Conservation (phyloP, 192 early-diverging fungal genomes). For the Glomus cerebriforme region DNA sequence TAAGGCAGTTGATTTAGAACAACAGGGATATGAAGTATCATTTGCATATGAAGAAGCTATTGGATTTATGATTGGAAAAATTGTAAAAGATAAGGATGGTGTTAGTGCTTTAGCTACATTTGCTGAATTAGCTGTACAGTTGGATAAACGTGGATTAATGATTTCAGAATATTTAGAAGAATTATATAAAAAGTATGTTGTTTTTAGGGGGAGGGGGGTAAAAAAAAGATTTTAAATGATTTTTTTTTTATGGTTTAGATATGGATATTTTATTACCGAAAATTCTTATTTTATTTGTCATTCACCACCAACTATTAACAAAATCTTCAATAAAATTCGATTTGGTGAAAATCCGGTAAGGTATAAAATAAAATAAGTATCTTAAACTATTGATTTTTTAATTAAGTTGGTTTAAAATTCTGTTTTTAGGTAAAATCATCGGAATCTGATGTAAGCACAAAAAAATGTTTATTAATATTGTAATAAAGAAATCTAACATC, state of each 20-base stretch:
- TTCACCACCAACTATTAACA: conserved; percentile 66
- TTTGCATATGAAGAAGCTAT: conserved; percentile 97
- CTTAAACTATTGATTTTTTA: too few species aligned
- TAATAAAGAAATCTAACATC: neutral
- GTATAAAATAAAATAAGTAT: neutral
- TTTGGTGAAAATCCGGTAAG: conserved; percentile 58
- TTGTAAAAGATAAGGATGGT: conserved; percentile 93
- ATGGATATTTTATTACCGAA: conserved; percentile 83
- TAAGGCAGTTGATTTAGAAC: conserved; percentile 66
- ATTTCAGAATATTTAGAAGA: conserved; percentile 71
- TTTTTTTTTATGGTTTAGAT: conserved; percentile 20
- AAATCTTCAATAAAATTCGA: conserved; percentile 82
- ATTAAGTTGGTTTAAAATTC: neutral
- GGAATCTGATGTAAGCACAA: neutral
- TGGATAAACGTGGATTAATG: conserved; percentile 63
- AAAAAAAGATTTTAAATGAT: too few species aligned
- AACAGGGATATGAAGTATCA: conserved; percentile 64
- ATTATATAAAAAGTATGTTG: conserved; percentile 66
- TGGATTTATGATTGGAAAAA: conserved; percentile 77
- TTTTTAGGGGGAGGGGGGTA: too few species aligned
- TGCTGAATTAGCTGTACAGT: conserved; percentile 70
- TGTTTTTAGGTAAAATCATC: neutral
- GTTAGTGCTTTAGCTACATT: conserved; percentile 81
- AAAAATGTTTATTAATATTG: neutral
- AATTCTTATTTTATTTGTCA: conserved; percentile 90